Percentiles rank a stretch among this genome's conserved stretches.
Evolutionary conservation across 306 rosid genomes (phyloP).

Genomic region (Quercus agrifolia): DNA sequence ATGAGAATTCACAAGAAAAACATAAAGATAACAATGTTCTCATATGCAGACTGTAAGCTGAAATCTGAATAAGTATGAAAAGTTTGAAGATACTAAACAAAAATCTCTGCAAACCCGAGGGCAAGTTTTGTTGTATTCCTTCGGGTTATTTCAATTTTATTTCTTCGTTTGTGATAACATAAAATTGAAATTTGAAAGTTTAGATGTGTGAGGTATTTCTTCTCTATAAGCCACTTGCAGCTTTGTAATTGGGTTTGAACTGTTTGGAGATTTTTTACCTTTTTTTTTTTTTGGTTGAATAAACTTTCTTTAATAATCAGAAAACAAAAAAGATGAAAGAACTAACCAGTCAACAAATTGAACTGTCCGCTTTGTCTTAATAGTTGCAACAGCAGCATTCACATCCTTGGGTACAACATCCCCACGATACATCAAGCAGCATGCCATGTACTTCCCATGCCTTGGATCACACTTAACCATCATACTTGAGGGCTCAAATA

Average conservation of each 20-base stretch:
- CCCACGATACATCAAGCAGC: slow-evolving; percentile 84
- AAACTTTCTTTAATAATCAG: not conserved
- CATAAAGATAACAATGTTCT: no score
- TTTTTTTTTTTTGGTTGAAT: not conserved
- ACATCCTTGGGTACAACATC: slow-evolving; percentile 75
- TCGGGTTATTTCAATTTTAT: no score
- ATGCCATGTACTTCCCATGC: slow-evolving; percentile 81
- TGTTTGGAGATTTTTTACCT: not conserved
- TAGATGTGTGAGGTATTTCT: not conserved
- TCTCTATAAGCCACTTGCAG: not conserved
- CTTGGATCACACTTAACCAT: slow-evolving; percentile 87
- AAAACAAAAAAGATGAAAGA: not conserved
- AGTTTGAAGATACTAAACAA: no score
- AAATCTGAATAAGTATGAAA: no score
- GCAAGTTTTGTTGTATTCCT: no score
- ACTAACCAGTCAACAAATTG: slow-evolving; percentile 78
- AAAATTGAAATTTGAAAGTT: not conserved
- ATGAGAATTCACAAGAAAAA: no score
- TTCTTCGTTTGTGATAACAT: no score
- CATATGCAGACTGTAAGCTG: no score
- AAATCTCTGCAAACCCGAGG: no score
- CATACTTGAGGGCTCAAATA: slow-evolving; percentile 74
- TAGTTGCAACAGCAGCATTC: slow-evolving; percentile 54
- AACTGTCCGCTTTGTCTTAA: slow-evolving; percentile 67
- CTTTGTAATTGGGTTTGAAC: not conserved